Conservation (phyloP, 805 yeast species). For the Monosporozyma solicola region DNA sequence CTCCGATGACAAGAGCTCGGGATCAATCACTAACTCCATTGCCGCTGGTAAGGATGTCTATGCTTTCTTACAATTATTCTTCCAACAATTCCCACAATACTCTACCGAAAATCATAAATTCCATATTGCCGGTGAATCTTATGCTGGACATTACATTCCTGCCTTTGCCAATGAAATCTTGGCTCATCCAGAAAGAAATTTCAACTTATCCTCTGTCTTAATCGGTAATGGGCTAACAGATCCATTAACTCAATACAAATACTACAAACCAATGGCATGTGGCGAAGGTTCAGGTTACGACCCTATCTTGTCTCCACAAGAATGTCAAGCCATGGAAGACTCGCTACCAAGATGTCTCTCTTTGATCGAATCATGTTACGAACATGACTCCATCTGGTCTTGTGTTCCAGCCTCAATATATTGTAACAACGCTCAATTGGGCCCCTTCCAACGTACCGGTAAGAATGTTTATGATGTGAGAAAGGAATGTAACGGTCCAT, state of each 20-base stretch:
- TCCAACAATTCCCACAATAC: slow-evolving; percentile 68
- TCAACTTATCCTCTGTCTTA: slow-evolving; percentile 65
- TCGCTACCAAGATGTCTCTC: slow-evolving; percentile 69
- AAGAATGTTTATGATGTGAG: slow-evolving; percentile 88
- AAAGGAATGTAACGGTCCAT: slow-evolving; percentile 54
- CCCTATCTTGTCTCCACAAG: slow-evolving; percentile 66
- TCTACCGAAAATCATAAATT: slow-evolving; percentile 48
- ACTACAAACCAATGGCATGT: slow-evolving; percentile 90
- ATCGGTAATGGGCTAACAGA: slow-evolving; percentile 92
- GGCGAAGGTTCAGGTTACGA: slow-evolving; percentile 75
- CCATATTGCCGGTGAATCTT: slow-evolving; percentile 88
- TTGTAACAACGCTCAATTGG: slow-evolving; percentile 78
- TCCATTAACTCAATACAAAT: slow-evolving; percentile 66
- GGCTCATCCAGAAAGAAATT: slow-evolving; percentile 49
- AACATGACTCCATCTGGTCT: slow-evolving; percentile 61
- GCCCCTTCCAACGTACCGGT: slow-evolving; percentile 77
- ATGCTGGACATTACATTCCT: slow-evolving; percentile 96
- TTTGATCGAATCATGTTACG: slow-evolving; percentile 72
- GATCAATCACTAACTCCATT: slow-evolving; percentile 56
- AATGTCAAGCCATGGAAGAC: slow-evolving; percentile 62
- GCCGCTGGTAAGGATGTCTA: slow-evolving; percentile 46
- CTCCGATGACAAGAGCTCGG: slow-evolving; percentile 35
- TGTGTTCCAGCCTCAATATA: slow-evolving; percentile 89
- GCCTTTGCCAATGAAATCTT: slow-evolving; percentile 76
- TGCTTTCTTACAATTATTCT: slow-evolving; percentile 57